Evolutionary conservation across 2,329 filamentous ascomycete genomes (phyloP).

Genomic region (Aspergillus quadricinctus): DNA sequence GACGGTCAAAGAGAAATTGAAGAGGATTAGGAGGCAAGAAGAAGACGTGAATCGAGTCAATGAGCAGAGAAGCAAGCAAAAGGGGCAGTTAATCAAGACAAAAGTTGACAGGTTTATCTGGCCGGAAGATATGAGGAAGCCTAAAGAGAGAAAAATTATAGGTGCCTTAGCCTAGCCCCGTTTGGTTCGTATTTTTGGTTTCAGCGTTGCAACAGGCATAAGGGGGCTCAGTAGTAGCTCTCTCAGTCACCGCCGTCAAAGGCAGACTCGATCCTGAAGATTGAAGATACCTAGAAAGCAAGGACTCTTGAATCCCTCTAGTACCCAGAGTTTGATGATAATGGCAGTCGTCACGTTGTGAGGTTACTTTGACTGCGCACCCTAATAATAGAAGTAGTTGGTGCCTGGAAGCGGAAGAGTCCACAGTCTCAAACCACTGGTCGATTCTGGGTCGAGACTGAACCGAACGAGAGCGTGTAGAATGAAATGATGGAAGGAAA

Average conservation of each 20-base stretch:
- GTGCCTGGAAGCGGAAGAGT: conserved; percentile 4
- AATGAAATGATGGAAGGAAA: background rate
- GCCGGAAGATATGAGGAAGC: background rate
- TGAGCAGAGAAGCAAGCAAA: background rate
- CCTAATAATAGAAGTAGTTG: conserved; percentile 7
- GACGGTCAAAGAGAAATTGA: background rate
- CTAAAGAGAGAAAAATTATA: conserved; percentile 1
- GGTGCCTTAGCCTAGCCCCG: conserved; percentile 2
- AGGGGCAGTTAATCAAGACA: background rate
- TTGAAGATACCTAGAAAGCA: background rate
- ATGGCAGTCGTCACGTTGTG: background rate
- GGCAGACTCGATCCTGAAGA: background rate
- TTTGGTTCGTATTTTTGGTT: conserved; percentile 5
- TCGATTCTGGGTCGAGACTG: background rate
- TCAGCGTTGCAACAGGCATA: background rate
- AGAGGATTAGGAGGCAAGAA: background rate
- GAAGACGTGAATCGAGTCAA: background rate
- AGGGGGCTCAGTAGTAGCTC: too few relatives aligned
- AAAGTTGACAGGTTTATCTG: background rate
- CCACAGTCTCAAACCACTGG: background rate
- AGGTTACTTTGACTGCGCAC: background rate
- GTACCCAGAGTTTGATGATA: background rate
- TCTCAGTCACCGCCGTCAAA: background rate
- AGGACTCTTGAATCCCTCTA: background rate
- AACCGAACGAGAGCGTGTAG: background rate